These are phyloP conservation scores for Ascochyta rabiei DNA, from an alignment of 2,329 filamentous ascomycete genomes.

Conservation along the genomic window DNA sequence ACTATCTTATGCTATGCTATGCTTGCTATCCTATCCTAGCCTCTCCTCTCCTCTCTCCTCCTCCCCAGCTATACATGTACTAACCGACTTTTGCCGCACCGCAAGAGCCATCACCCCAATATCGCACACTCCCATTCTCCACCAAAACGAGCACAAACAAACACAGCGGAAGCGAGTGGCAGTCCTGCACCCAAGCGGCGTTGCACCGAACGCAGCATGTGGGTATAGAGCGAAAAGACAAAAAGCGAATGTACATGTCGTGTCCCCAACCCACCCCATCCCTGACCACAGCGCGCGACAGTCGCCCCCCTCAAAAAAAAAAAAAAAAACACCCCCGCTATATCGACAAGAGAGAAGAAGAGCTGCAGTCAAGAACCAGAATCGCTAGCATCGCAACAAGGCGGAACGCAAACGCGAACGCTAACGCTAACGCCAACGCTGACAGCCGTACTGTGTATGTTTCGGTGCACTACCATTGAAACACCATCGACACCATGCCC, in stretches of 20 bases:
- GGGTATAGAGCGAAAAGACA: constrained; percentile 15
- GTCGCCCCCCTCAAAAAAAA: too few relatives aligned
- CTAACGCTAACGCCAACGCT: not conserved
- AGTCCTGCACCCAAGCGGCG: constrained; percentile 14
- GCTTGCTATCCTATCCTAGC: not conserved
- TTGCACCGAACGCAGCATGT: constrained; percentile 4
- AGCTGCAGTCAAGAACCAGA: not conserved
- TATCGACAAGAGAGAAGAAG: constrained; percentile 11
- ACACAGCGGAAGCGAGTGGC: constrained; percentile 15
- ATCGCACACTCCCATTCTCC: not conserved
- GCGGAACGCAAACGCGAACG: too few relatives aligned
- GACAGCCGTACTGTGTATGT: constrained; percentile 12
- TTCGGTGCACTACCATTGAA: constrained; percentile 22
- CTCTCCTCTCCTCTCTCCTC: too few relatives aligned
- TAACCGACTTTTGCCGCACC: not conserved
- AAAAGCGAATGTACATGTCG: constrained; percentile 7
- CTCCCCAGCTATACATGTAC: not conserved
- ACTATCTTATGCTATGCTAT: constrained; percentile 1
- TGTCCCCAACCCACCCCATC: too few relatives aligned
- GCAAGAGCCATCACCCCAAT: not conserved
- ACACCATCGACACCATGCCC: constrained; percentile 16
- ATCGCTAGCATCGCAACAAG: not conserved
- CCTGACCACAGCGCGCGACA: not conserved
- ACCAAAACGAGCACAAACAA: not conserved
- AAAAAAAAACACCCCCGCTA: not conserved